Conservation (phyloP, 441 rosid species). For the Adansonia gregorii region DNA sequence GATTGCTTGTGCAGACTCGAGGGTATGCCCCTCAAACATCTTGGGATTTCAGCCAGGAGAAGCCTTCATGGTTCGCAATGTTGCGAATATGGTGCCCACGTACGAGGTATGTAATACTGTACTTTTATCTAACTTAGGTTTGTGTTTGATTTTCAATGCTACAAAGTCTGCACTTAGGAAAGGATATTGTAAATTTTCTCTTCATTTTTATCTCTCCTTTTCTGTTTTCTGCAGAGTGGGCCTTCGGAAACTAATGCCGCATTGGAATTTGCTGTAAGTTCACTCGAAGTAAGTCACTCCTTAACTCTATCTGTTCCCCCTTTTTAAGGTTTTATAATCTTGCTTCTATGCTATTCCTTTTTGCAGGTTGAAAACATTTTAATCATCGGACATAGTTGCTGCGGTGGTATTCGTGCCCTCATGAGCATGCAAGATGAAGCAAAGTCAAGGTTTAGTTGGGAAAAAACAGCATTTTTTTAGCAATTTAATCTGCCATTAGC, state of each 20-base stretch:
- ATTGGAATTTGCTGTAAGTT: constrained; percentile 82
- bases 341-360: constrained; percentile 14
- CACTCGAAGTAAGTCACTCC: constrained; percentile 59
- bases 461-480: neutral
- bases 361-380: constrained; percentile 88
- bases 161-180: neutral
- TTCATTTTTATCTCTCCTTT: neutral
- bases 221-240: constrained; percentile 59
- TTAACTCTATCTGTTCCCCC: neutral
- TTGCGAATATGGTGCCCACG: constrained; percentile 86
- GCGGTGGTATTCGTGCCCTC: constrained; percentile 94
- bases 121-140: constrained; percentile 7
- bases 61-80: constrained; percentile 87
- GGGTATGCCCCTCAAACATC: constrained; percentile 89
- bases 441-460: constrained; percentile 57
- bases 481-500: neutral
- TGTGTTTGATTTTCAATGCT: neutral
- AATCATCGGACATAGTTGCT: constrained; percentile 87
- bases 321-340: neutral
- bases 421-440: constrained; percentile 81
- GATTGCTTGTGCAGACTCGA: constrained; percentile 95
- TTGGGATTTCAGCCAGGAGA: constrained; percentile 95
- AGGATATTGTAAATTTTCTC: constrained; percentile 10
- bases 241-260: constrained; percentile 95
- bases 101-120: constrained; percentile 56